Percentiles rank a stretch among this genome's conserved stretches.
Evolutionary conservation across 2,329 filamentous ascomycete genomes (phyloP).

Genomic region (Teratosphaeria pseudoeucalypti): DNA sequence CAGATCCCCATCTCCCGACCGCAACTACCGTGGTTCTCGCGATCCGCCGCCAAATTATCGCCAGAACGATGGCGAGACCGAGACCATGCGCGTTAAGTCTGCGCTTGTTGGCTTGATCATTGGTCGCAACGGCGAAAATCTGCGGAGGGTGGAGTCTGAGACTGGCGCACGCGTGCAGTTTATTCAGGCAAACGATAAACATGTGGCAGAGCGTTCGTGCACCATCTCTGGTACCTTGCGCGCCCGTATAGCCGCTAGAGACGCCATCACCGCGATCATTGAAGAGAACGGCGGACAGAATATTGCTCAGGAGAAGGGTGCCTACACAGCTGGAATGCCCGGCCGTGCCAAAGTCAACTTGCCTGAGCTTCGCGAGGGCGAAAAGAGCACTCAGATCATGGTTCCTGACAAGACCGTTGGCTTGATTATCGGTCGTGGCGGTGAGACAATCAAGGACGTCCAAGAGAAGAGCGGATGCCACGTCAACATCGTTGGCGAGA

Average conservation of each 20-base stretch:
- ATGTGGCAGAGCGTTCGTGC: constrained; percentile 67
- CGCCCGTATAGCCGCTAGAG: constrained; percentile 66
- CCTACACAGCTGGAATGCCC: constrained; percentile 26
- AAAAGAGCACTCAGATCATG: constrained; percentile 86
- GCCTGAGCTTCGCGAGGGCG: constrained; percentile 59
- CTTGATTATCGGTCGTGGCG: constrained; percentile 84
- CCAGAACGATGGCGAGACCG: constrained; percentile 56
- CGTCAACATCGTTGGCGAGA: constrained; percentile 88
- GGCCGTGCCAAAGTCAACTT: constrained; percentile 27
- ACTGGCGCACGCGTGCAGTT: constrained; percentile 81
- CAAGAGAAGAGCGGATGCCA: constrained; percentile 90
- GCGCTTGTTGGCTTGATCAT: constrained; percentile 84
- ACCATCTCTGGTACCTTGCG: constrained; percentile 68
- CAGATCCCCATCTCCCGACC: constrained; percentile 60
- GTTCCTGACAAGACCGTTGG: constrained; percentile 88
- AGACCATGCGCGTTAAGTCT: constrained; percentile 79
- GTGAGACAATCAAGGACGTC: constrained; percentile 84
- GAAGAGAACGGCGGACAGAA: constrained; percentile 64
- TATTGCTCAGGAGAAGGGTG: constrained; percentile 23
- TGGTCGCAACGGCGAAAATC: constrained; percentile 78
- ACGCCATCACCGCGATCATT: constrained; percentile 77
- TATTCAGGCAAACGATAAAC: constrained; percentile 61
- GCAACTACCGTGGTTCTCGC: constrained; percentile 16
- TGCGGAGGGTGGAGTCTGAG: constrained; percentile 73
- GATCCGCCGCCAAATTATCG: constrained; percentile 14